phyloP scores from a whole-genome alignment of 805 yeast genomes.

The Dipodascus geniculatus region DNA sequence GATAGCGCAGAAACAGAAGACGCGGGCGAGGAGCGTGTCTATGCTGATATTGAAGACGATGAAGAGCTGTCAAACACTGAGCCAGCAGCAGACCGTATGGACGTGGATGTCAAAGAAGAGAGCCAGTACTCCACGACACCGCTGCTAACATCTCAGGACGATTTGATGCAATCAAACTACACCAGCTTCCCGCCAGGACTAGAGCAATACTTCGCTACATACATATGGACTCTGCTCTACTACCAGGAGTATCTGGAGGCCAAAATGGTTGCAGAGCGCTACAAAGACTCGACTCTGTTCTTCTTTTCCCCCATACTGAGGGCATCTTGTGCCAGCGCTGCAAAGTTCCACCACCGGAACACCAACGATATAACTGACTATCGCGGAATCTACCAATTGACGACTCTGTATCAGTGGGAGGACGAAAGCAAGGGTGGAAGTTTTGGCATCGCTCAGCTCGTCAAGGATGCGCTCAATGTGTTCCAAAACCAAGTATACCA shows the following conservation, averaged over 20 bases:
- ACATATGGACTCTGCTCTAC: background rate
- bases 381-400: background rate
- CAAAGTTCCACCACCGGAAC: background rate
- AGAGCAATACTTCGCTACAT: background rate
- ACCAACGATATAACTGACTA: background rate
- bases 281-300: background rate
- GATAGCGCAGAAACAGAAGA: background rate
- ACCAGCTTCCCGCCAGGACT: background rate
- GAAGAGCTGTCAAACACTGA: background rate
- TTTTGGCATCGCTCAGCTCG: background rate
- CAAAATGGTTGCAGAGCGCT: background rate
- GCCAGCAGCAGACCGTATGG: background rate
- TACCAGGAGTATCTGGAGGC: background rate
- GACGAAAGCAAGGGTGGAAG: constrained; percentile 1
- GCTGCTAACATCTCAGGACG: background rate
- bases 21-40: background rate
- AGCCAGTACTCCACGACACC: background rate
- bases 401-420: background rate
- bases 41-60: background rate
- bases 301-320: background rate
- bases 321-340: background rate
- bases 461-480: background rate
- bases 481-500: background rate
- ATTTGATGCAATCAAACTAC: background rate
- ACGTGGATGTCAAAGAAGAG: background rate